Evolutionary conservation across 1,284 basidiomycete genomes (phyloP).

Genomic region (Tremellales sp.): DNA sequence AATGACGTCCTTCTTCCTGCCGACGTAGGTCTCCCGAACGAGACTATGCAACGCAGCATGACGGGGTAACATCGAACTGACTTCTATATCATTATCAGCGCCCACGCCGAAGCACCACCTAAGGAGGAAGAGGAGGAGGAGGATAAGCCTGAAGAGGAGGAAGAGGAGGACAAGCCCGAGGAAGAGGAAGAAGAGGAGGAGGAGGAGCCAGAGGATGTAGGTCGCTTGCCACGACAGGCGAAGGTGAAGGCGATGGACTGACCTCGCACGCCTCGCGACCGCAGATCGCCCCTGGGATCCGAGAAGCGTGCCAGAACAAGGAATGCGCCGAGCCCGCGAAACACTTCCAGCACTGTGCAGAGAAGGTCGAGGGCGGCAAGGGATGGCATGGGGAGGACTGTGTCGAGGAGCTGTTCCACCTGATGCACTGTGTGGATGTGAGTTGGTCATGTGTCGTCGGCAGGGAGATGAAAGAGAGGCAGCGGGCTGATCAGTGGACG

Average conservation of each 20-base stretch:
- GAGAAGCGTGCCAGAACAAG: constrained; percentile 68
- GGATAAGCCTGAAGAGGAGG: constrained; percentile 34
- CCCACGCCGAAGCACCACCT: constrained; percentile 47
- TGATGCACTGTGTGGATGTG: constrained; percentile 85
- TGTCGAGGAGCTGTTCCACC: constrained; percentile 67
- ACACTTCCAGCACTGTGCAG: constrained; percentile 87
- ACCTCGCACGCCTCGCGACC: neutral
- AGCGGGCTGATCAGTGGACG: constrained; percentile 5
- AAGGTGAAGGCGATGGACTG: too few species aligned
- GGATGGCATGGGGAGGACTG: constrained; percentile 85
- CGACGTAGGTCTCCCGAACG: constrained; percentile 25
- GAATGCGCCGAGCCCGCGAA: constrained; percentile 68
- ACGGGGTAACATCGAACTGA: neutral
- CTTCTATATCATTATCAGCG: constrained; percentile 22
- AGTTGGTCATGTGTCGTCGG: constrained; percentile 31
- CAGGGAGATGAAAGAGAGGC: neutral
- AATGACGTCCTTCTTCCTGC: constrained; percentile 34
- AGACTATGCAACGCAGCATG: neutral
- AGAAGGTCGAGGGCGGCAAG: constrained; percentile 69
- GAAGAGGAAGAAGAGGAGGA: constrained; percentile 52
- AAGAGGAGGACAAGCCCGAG: constrained; percentile 51
- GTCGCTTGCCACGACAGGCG: too few species aligned
- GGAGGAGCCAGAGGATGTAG: constrained; percentile 76
- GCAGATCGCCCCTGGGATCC: constrained; percentile 63
- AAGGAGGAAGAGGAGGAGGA: constrained; percentile 46